phyloP scores from a whole-genome alignment of 257 asterid genomes.

The Schizonepeta tenuifolia region DNA sequence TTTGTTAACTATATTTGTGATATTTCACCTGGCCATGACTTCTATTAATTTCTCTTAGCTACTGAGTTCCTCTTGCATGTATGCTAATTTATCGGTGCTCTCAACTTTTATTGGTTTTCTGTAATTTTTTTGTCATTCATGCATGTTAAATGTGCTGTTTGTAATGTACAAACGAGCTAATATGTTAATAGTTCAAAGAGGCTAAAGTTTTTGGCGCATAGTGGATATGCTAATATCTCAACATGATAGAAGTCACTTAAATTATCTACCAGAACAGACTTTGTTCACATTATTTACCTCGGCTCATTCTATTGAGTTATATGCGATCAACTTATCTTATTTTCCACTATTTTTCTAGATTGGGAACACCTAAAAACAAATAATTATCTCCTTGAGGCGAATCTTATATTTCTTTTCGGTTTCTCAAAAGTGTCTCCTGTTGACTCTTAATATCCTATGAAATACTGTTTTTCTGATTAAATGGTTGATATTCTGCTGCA shows the following conservation, averaged over 20 bases:
- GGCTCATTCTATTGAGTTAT: background rate
- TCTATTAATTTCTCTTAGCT: constrained; percentile 14
- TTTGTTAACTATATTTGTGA: constrained; percentile 13
- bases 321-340: background rate
- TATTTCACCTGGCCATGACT: constrained; percentile 30
- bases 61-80: background rate
- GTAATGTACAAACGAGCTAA: background rate
- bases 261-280: background rate
- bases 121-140: background rate
- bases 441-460: background rate
- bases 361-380: background rate
- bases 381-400: constrained; percentile 21
- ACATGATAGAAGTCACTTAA: background rate
- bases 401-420: constrained; percentile 23
- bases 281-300: background rate
- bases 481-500: constrained; percentile 47
- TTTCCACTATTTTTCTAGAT: background rate
- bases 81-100: constrained; percentile 4
- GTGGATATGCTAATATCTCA: background rate
- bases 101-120: constrained; percentile 20
- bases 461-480: constrained; percentile 25
- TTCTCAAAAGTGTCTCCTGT: constrained; percentile 2
- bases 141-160: constrained; percentile 7
- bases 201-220: background rate
- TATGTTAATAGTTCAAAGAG: constrained; percentile 4